phyloP scores from a whole-genome alignment of 2,329 filamentous ascomycete genomes.

The Coniella lustricola region DNA sequence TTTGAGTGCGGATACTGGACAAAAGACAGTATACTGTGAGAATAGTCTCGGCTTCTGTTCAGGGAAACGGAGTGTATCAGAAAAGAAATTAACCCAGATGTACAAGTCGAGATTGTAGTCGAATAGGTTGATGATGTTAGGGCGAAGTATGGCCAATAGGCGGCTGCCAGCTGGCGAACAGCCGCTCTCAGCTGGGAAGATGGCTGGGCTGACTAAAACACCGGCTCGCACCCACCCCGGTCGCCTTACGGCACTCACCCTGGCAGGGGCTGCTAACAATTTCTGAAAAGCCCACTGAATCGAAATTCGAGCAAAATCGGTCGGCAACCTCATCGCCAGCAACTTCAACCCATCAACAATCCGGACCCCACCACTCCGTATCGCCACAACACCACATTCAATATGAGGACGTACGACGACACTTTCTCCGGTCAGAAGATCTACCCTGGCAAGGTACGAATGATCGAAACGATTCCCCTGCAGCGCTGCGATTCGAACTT shows the following conservation, averaged over 20 bases:
- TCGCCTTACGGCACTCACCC: background rate
- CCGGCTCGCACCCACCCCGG: background rate
- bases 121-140: no score
- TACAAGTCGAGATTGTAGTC: no score
- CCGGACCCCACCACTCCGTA: slow-evolving; percentile 29
- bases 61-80: no score
- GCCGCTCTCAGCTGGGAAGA: background rate
- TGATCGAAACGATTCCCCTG: slow-evolving; percentile 14
- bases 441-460: slow-evolving; percentile 60
- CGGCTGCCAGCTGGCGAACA: background rate
- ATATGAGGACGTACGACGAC: slow-evolving; percentile 63
- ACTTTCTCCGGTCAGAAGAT: slow-evolving; percentile 60
- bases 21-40: no score
- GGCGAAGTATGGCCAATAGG: background rate
- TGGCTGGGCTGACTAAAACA: background rate
- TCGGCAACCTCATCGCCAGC: slow-evolving; percentile 15
- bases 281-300: slow-evolving; percentile 7
- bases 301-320: slow-evolving; percentile 8
- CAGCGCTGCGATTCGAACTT: no score
- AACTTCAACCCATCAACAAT: slow-evolving; percentile 22
- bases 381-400: slow-evolving; percentile 34
- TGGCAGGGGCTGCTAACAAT: slow-evolving; percentile 4
- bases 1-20: no score
- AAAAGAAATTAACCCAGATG: no score
- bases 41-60: no score